These are phyloP conservation scores for Diplodia mutila DNA, from an alignment of 2,329 filamentous ascomycete genomes.

Conservation along the genomic window DNA sequence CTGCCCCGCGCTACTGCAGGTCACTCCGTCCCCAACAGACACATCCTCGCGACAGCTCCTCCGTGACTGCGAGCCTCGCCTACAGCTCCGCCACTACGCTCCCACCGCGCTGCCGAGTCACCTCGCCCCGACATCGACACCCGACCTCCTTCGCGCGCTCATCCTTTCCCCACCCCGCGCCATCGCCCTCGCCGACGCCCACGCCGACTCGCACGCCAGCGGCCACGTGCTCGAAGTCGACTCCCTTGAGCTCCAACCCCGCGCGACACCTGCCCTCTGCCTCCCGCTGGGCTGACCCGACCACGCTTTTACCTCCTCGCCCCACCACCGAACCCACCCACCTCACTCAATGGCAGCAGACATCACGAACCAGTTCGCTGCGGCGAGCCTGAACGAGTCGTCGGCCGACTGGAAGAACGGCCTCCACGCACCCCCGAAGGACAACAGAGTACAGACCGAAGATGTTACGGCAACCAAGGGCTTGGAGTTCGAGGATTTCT, in stretches of 20 bases:
- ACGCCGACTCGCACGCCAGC: constrained; percentile 19
- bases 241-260: constrained; percentile 17
- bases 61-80: neutral
- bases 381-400: constrained; percentile 55
- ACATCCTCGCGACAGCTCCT: constrained; percentile 7
- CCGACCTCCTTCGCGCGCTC: neutral
- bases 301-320: neutral
- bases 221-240: constrained; percentile 12
- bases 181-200: constrained; percentile 13
- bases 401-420: constrained; percentile 74
- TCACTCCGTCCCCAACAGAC: neutral
- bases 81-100: constrained; percentile 15
- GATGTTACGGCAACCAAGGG: constrained; percentile 99
- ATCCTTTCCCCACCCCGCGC: neutral
- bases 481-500: constrained; percentile 96
- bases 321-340: neutral
- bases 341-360: constrained; percentile 49
- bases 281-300: constrained; percentile 2
- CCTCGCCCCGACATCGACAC: neutral
- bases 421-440: constrained; percentile 72
- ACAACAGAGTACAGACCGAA: constrained; percentile 82
- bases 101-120: neutral
- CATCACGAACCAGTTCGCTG: constrained; percentile 61
- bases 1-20: constrained; percentile 19
- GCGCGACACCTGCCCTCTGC: constrained; percentile 2